Evolutionary conservation across 106 monocot genomes (phyloP).

Genomic region (Allium fistulosum): DNA sequence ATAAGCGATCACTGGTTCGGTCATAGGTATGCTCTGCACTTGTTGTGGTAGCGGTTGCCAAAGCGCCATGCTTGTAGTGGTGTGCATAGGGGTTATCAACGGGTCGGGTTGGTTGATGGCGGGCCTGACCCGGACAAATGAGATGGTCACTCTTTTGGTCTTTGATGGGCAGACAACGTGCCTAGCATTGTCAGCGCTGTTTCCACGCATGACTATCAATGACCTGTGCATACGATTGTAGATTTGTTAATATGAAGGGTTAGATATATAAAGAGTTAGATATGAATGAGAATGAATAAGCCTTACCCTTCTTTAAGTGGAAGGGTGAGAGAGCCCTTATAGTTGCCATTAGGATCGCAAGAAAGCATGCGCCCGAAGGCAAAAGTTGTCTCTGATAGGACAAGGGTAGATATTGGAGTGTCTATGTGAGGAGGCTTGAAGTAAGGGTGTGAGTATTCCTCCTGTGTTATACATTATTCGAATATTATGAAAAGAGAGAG

Average conservation of each 20-base stretch:
- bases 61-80: slow-evolving; percentile 29
- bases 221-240: slow-evolving; percentile 37
- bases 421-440: slow-evolving; percentile 96
- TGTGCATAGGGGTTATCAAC: slow-evolving; percentile 8
- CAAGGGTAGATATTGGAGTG: slow-evolving; percentile 84
- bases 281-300: not conserved
- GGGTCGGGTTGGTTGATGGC: slow-evolving; percentile 10
- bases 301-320: slow-evolving; percentile 73
- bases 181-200: slow-evolving; percentile 95
- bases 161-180: slow-evolving; percentile 86
- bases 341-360: slow-evolving; percentile 63
- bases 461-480: slow-evolving; percentile 23
- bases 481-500: not conserved
- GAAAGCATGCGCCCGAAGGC: slow-evolving; percentile 75
- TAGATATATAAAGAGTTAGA: not conserved
- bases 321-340: slow-evolving; percentile 78
- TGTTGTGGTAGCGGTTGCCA: slow-evolving; percentile 37
- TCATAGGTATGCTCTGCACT: slow-evolving; percentile 2
- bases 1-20: slow-evolving; percentile 14
- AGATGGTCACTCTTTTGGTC: slow-evolving; percentile 60
- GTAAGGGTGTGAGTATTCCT: slow-evolving; percentile 89
- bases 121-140: slow-evolving; percentile 61
- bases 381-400: slow-evolving; percentile 71
- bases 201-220: slow-evolving; percentile 95
- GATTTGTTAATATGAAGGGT: not conserved